Conservation (phyloP, 2,329 filamentous ascomycete genomes). For the Botrytis deweyae region DNA sequence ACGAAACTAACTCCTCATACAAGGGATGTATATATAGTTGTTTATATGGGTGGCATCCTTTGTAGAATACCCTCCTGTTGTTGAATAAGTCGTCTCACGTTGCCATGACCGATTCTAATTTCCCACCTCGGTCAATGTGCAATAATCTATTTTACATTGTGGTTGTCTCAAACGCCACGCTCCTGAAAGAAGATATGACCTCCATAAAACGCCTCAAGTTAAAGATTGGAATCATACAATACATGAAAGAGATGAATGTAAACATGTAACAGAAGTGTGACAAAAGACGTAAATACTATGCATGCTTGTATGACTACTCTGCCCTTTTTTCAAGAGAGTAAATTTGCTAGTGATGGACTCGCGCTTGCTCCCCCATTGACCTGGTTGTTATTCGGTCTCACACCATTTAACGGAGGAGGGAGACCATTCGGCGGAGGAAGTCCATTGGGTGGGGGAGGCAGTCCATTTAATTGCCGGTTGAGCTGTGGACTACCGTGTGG, state of each 20-base stretch:
- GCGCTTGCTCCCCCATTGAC: constrained; percentile 68
- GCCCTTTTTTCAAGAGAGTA: constrained; percentile 57
- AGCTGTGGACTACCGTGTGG: constrained; percentile 36
- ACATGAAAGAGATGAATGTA: constrained; percentile 46
- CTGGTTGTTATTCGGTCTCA: constrained; percentile 44
- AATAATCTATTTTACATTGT: constrained; percentile 19
- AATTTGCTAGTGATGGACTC: constrained; percentile 71
- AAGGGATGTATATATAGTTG: not conserved
- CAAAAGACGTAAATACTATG: not conserved
- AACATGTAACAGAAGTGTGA: not conserved
- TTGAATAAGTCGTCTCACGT: not conserved
- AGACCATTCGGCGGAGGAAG: constrained; percentile 34
- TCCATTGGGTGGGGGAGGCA: constrained; percentile 33
- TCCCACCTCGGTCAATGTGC: not conserved
- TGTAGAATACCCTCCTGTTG: not conserved
- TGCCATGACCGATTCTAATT: constrained; percentile 14
- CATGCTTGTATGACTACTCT: not conserved
- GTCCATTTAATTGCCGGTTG: constrained; percentile 34
- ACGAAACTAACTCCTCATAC: not conserved
- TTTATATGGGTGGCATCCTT: not conserved
- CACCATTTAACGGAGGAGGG: constrained; percentile 33
- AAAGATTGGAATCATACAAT: constrained; percentile 17
- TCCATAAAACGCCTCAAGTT: constrained; percentile 11
- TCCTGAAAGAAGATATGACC: constrained; percentile 8
- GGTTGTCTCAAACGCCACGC: constrained; percentile 17